phyloP scores from a whole-genome alignment of 495 filamentous ascomycete species.

The Hypoxylon intermedium region DNA sequence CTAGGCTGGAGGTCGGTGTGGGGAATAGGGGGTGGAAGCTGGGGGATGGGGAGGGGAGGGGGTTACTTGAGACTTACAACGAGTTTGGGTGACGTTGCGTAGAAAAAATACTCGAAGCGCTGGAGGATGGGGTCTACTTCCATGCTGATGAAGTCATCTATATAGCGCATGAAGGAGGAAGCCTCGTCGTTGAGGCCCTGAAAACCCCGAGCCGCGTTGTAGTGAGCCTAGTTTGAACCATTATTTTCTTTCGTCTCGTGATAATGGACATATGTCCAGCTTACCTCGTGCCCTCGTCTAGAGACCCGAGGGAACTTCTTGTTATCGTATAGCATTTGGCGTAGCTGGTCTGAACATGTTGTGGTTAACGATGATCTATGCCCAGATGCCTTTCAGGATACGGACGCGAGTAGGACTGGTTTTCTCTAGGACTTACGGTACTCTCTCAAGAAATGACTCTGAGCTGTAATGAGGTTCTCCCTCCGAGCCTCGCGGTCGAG shows the following conservation, averaged over 20 bases:
- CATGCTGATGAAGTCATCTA: slow-evolving; percentile 19
- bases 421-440: slow-evolving; percentile 11
- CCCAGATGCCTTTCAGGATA: too few relatives aligned
- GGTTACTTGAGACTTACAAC: slow-evolving; percentile 4
- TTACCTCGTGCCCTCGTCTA: slow-evolving; percentile 10
- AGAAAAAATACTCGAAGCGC: slow-evolving; percentile 12
- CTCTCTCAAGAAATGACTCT: neutral
- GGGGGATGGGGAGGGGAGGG: neutral
- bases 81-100: neutral
- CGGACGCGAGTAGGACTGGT: neutral
- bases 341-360: neutral
- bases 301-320: slow-evolving; percentile 10
- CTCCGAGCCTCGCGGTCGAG: slow-evolving; percentile 9
- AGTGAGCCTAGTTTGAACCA: slow-evolving; percentile 4
- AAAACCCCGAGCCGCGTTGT: neutral
- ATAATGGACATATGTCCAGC: too few relatives aligned
- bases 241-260: too few relatives aligned
- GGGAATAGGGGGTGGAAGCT: neutral
- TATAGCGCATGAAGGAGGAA: slow-evolving; percentile 23
- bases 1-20: too few relatives aligned
- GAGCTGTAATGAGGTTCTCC: slow-evolving; percentile 5
- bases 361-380: neutral
- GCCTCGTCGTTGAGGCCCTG: slow-evolving; percentile 13
- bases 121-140: slow-evolving; percentile 12
- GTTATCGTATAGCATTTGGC: slow-evolving; percentile 1